Conservation (phyloP, 148 eudicot genomes). For the Fagopyrum homotropicum region DNA sequence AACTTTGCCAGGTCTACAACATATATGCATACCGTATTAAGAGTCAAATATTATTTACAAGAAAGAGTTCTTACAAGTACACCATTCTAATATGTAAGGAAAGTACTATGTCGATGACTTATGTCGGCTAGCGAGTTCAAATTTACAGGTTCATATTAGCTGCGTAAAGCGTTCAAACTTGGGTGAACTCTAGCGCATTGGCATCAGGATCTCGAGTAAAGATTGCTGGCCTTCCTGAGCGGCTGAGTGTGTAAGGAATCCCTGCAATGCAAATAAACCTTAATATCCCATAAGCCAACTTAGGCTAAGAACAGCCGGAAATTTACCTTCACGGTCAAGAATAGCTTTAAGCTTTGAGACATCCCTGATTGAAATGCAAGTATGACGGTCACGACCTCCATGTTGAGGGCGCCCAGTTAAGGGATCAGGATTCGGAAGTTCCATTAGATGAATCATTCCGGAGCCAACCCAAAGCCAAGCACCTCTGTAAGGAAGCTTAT, state of each 20-base stretch:
- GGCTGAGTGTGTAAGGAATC: slow-evolving; percentile 82
- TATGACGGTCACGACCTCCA: slow-evolving; percentile 93
- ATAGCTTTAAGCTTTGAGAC: slow-evolving; percentile 81
- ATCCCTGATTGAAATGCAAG: slow-evolving; percentile 68
- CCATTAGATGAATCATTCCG: slow-evolving; percentile 98
- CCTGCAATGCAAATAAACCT: slow-evolving; percentile 33
- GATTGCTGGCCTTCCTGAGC: slow-evolving; percentile 92
- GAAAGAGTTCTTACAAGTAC: not conserved
- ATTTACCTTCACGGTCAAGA: slow-evolving; percentile 71
- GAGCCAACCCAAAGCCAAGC: slow-evolving; percentile 99
- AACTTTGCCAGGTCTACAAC: too few relatives aligned
- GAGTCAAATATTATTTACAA: not conserved
- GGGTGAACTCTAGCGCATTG: slow-evolving; percentile 87
- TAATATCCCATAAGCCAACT: not conserved
- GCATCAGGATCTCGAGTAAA: slow-evolving; percentile 89
- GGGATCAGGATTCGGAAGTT: slow-evolving; percentile 98
- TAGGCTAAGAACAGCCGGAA: not conserved
- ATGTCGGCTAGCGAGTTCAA: not conserved
- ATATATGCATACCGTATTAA: not conserved
- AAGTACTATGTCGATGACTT: not conserved
- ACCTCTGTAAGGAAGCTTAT: slow-evolving; percentile 97
- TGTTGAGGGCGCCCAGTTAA: slow-evolving; percentile 88
- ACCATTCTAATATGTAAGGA: not conserved
- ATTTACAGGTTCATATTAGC: not conserved
- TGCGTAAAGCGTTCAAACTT: slow-evolving; percentile 31